Percentiles rank a stretch among this genome's conserved stretches.
These are phyloP conservation scores for Wilhelminamyces savonicus DNA, from an alignment of 805 yeast genomes.

Conservation along the genomic window DNA sequence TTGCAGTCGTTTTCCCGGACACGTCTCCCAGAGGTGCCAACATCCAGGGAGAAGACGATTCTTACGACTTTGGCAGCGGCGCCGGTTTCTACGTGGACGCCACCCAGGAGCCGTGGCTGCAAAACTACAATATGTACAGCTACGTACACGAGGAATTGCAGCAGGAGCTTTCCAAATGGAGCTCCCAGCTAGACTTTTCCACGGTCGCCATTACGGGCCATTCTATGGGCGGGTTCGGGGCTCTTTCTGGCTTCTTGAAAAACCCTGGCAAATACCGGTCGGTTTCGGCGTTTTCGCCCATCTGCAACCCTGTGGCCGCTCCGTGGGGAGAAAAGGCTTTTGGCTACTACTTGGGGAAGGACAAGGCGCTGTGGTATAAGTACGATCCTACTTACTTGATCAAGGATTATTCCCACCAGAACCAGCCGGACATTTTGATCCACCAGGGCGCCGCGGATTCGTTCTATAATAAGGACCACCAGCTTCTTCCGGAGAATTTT, in stretches of 20 bases:
- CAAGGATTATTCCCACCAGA: constrained; percentile 42
- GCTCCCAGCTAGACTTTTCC: constrained; percentile 50
- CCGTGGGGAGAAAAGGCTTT: constrained; percentile 92
- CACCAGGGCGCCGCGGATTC: constrained; percentile 79
- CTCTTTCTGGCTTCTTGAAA: constrained; percentile 58
- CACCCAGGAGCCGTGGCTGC: constrained; percentile 60
- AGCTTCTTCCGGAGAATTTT: constrained; percentile 72
- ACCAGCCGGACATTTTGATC: constrained; percentile 57
- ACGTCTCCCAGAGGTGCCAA: constrained; percentile 90
- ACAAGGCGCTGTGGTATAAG: constrained; percentile 55
- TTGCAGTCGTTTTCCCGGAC: constrained; percentile 90
- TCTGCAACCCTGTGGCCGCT: constrained; percentile 66
- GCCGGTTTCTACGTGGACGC: constrained; percentile 95
- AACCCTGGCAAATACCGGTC: constrained; percentile 71
- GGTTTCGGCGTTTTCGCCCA: constrained; percentile 88
- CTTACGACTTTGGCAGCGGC: constrained; percentile 89
- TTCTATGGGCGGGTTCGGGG: constrained; percentile 98
- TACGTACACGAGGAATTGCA: constrained; percentile 76
- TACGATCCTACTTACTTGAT: constrained; percentile 85
- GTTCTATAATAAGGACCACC: constrained; percentile 54
- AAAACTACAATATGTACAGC: constrained; percentile 79
- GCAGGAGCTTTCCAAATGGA: constrained; percentile 37
- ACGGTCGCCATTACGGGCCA: constrained; percentile 85
- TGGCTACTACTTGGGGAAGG: constrained; percentile 64
- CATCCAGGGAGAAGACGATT: constrained; percentile 72